Evolutionary conservation across 2,329 filamentous ascomycete genomes (phyloP).

Genomic region (Lachnellula cervina): DNA sequence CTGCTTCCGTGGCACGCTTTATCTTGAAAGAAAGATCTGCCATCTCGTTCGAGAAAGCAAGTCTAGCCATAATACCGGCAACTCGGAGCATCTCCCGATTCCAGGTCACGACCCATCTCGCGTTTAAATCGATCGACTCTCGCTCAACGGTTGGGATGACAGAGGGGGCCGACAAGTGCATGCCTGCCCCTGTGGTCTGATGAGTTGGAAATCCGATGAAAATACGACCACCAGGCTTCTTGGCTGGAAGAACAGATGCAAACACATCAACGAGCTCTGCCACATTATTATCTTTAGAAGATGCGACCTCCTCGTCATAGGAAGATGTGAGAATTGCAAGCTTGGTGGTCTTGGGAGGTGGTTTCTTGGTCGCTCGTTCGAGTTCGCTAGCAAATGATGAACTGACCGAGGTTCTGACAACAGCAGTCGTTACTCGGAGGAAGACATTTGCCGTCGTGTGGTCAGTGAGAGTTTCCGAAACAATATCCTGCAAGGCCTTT

Average conservation of each 20-base stretch:
- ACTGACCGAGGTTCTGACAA: constrained; percentile 70
- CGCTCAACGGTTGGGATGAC: constrained; percentile 96
- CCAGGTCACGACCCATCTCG: constrained; percentile 90
- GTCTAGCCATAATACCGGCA: constrained; percentile 81
- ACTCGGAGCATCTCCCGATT: constrained; percentile 90
- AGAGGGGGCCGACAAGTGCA: constrained; percentile 92
- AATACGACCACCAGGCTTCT: constrained; percentile 74
- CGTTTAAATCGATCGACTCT: constrained; percentile 95
- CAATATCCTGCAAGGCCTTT: constrained; percentile 54
- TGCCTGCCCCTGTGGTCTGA: constrained; percentile 89
- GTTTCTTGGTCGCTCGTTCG: constrained; percentile 94
- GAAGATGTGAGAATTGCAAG: constrained; percentile 88
- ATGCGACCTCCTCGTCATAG: constrained; percentile 71
- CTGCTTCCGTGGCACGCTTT: constrained; percentile 39
- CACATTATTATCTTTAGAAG: constrained; percentile 40
- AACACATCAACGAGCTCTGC: constrained; percentile 73
- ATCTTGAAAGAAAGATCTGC: constrained; percentile 62
- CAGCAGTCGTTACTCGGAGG: constrained; percentile 79
- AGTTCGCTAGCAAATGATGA: constrained; percentile 75
- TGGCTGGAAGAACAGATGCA: constrained; percentile 81
- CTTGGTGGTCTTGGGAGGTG: constrained; percentile 80
- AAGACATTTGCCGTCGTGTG: constrained; percentile 76
- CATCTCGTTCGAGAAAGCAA: constrained; percentile 90
- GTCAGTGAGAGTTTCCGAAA: constrained; percentile 67
- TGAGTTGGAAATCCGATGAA: constrained; percentile 98